phyloP scores from a whole-genome alignment of 345 rosid species.

The Euphorbia peplus region DNA sequence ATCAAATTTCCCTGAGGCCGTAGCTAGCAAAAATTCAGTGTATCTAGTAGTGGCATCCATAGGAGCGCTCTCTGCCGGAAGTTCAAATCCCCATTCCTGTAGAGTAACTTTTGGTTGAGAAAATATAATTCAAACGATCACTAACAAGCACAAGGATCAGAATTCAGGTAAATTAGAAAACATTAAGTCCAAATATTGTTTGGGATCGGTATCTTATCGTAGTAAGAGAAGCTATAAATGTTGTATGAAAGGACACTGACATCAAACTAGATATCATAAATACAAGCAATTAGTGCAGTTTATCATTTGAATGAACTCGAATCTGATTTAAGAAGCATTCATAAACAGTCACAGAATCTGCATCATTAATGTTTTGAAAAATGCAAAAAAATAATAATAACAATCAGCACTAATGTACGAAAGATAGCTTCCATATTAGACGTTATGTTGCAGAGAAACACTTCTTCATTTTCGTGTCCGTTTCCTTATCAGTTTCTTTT shows the following conservation, averaged over 20 bases:
- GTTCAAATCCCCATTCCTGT: constrained; percentile 87
- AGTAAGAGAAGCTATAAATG: background rate
- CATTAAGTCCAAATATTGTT: background rate
- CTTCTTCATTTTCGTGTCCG: too few relatives aligned
- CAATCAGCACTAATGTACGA: background rate
- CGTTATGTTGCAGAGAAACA: too few relatives aligned
- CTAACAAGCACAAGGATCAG: background rate
- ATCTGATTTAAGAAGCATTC: background rate
- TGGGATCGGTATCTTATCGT: background rate
- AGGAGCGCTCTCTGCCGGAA: constrained; percentile 43
- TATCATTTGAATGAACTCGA: background rate
- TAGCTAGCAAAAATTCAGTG: constrained; percentile 86
- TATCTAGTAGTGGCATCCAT: constrained; percentile 65
- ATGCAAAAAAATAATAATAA: background rate
- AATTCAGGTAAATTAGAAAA: background rate
- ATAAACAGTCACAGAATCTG: background rate
- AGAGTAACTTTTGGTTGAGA: constrained; percentile 19
- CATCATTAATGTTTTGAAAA: background rate
- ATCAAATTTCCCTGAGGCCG: constrained; percentile 92
- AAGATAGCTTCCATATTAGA: background rate
- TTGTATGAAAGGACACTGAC: background rate
- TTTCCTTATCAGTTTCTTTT: too few relatives aligned
- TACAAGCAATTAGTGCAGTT: background rate
- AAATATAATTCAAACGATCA: background rate
- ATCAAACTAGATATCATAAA: background rate